Evolutionary conservation across 768 basidiomycete species (phyloP).

Genomic region (Chiua virens): DNA sequence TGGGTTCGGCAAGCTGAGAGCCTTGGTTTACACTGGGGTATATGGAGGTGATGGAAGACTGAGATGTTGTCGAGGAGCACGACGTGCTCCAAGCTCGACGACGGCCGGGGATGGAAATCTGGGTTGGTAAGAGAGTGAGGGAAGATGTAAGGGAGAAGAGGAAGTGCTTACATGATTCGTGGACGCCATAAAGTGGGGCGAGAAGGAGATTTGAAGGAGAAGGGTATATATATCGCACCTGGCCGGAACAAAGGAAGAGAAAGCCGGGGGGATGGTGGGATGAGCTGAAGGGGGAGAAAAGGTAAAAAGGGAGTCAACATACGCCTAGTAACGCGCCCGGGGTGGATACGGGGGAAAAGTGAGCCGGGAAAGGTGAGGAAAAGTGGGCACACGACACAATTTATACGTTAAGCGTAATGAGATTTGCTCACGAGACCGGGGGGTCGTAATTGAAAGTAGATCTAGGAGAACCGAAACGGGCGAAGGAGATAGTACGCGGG

Average conservation of each 20-base stretch:
- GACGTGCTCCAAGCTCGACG: conserved; percentile 23
- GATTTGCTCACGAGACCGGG: conserved; percentile 3
- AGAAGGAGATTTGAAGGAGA: too few species aligned
- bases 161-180: not conserved
- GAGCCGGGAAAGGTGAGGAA: not conserved
- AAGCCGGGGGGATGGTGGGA: too few species aligned
- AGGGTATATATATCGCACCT: too few species aligned
- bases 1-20: conserved; percentile 23
- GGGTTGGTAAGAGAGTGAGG: not conserved
- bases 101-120: conserved; percentile 1
- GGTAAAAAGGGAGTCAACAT: not conserved
- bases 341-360: not conserved
- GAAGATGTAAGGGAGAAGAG: not conserved
- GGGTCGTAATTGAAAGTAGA: conserved; percentile 14
- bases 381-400: conserved; percentile 26
- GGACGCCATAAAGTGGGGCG: not conserved
- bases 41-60: conserved; percentile 25
- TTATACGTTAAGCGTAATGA: conserved; percentile 17
- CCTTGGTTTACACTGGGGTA: conserved; percentile 21
- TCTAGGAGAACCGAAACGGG: not conserved
- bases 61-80: conserved; percentile 22
- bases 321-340: not conserved
- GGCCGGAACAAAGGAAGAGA: too few species aligned
- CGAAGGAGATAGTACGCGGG: conserved; percentile 14
- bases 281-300: too few species aligned